These are phyloP conservation scores for Leccinum obscurum DNA, from an alignment of 768 basidiomycete species.

Conservation along the genomic window DNA sequence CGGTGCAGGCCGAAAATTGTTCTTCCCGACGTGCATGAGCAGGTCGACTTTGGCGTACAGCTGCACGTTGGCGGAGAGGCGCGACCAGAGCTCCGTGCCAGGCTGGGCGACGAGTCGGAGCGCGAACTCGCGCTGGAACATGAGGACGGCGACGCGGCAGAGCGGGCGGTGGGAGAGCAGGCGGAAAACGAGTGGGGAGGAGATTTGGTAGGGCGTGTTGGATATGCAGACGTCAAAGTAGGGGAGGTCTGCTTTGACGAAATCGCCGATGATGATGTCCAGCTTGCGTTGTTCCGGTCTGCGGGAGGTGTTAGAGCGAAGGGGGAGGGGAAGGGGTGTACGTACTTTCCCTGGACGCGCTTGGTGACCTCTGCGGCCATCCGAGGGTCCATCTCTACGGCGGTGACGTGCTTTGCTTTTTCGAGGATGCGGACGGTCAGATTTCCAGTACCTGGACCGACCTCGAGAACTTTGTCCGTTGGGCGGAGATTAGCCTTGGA, in stretches of 20 bases:
- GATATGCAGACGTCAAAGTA: slow-evolving; percentile 99
- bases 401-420: slow-evolving; percentile 89
- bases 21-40: slow-evolving; percentile 94
- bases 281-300: slow-evolving; percentile 96
- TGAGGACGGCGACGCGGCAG: slow-evolving; percentile 92
- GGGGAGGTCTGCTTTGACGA: slow-evolving; percentile 96
- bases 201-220: slow-evolving; percentile 99
- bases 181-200: slow-evolving; percentile 95
- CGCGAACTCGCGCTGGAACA: slow-evolving; percentile 99
- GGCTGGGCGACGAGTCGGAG: slow-evolving; percentile 87
- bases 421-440: slow-evolving; percentile 92
- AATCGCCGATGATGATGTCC: slow-evolving; percentile 94
- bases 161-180: slow-evolving; percentile 95
- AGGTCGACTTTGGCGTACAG: slow-evolving; percentile 96
- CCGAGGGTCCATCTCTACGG: slow-evolving; percentile 96
- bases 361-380: slow-evolving; percentile 99
- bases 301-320: not conserved
- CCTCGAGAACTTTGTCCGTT: slow-evolving; percentile 95
- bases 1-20: slow-evolving; percentile 95
- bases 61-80: slow-evolving; percentile 95
- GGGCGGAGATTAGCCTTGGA: slow-evolving; percentile 84
- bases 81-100: slow-evolving; percentile 84
- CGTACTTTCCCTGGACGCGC: slow-evolving; percentile 96
- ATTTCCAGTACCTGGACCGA: slow-evolving; percentile 97
- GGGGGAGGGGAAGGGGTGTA: slow-evolving; percentile 21